phyloP scores from a whole-genome alignment of 345 rosid species.

The Dipteronia dyeriana region DNA sequence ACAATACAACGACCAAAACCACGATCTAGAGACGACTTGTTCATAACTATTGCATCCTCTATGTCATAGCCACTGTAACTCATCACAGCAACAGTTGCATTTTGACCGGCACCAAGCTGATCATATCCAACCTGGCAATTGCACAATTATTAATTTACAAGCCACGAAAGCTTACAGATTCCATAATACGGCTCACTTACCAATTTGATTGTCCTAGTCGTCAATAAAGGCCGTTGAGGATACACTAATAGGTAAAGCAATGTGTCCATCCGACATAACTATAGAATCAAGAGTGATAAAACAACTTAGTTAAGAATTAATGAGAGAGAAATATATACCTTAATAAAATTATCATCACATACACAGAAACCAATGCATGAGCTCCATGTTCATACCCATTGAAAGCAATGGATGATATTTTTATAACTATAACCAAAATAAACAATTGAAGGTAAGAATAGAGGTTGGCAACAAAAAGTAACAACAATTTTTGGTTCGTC shows the following conservation, averaged over 20 bases:
- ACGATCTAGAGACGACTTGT: slow-evolving; percentile 95
- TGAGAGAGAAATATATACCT: too few species aligned
- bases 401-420: too few species aligned
- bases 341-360: too few species aligned
- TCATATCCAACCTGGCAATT: slow-evolving; percentile 79
- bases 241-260: slow-evolving; percentile 86
- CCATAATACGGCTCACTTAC: slow-evolving; percentile 38
- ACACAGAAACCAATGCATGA: too few species aligned
- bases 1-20: slow-evolving; percentile 98
- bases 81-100: slow-evolving; percentile 98
- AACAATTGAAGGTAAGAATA: too few species aligned
- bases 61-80: slow-evolving; percentile 96
- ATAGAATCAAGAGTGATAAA: neutral
- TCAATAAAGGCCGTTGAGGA: slow-evolving; percentile 89
- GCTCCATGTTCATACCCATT: too few species aligned
- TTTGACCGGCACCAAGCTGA: slow-evolving; percentile 99
- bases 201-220: slow-evolving; percentile 90
- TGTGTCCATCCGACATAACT: slow-evolving; percentile 86
- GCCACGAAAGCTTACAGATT: neutral
- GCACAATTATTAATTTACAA: slow-evolving; percentile 29
- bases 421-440: too few species aligned
- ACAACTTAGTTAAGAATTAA: neutral
- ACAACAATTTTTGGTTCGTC: too few species aligned
- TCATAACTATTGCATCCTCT: slow-evolving; percentile 98
- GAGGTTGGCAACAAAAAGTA: too few species aligned